These are phyloP conservation scores for Cetradonia linearis DNA, from an alignment of 495 filamentous ascomycete species.

Conservation along the genomic window DNA sequence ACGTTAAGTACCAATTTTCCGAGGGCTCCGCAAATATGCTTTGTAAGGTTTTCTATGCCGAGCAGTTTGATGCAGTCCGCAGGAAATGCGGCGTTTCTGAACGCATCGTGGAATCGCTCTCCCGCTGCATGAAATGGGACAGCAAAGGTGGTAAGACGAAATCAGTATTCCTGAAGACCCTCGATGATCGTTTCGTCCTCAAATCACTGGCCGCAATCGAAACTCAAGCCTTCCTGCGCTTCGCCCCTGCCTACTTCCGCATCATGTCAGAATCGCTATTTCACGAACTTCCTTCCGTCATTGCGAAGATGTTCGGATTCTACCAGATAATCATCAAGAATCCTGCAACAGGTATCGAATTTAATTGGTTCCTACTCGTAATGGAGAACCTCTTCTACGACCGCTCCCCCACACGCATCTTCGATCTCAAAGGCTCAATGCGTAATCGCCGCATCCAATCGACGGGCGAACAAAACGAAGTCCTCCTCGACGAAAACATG, in stretches of 20 bases:
- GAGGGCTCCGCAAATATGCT: constrained; percentile 88
- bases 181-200: constrained; percentile 87
- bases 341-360: constrained; percentile 78
- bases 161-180: constrained; percentile 93
- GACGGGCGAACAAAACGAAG: constrained; percentile 91
- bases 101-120: constrained; percentile 89
- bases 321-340: constrained; percentile 97
- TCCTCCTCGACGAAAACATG: constrained; percentile 97
- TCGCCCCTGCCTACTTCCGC: constrained; percentile 92
- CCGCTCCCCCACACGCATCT: constrained; percentile 80
- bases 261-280: constrained; percentile 95
- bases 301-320: constrained; percentile 98
- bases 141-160: constrained; percentile 97
- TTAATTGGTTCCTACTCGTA: constrained; percentile 85
- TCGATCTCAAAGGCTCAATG: constrained; percentile 98
- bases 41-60: constrained; percentile 96
- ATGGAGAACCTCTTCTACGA: constrained; percentile 99
- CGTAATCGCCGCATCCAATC: constrained; percentile 91
- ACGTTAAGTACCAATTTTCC: constrained; percentile 88
- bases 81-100: constrained; percentile 86
- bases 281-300: constrained; percentile 90
- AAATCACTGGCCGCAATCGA: constrained; percentile 84
- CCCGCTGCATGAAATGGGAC: constrained; percentile 94
- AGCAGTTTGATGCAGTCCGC: constrained; percentile 92
- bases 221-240: constrained; percentile 84